Base-by-base conservation (phyloP, 2,329 filamentous ascomycete species). In the Monosporascus sp. region DNA sequence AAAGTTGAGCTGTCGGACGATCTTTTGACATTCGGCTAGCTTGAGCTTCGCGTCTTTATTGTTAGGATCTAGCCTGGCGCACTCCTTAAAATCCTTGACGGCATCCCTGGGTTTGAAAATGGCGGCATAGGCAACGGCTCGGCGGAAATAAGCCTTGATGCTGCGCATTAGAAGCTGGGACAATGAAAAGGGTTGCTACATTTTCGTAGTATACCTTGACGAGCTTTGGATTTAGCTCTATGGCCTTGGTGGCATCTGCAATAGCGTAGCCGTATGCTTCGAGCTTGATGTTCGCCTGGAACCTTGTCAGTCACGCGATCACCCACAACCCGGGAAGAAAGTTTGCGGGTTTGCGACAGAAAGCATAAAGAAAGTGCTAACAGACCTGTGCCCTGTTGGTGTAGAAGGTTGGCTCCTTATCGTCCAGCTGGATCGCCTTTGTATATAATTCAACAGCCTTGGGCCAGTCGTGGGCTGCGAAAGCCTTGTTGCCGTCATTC, bases 221-320 rank as follows among this genome's bases (percentile, higher is more conserved):
- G 69, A 96, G 91, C 66, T 85, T 83, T 17, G 91, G 84, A 67
- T 97, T 90, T 55, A 97, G 77, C 69, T 96, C 91, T 66, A 97
- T 86, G 17, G 94, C 94, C 72, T 90, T 95, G 51, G 88, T 90
- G 34, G 93, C 91, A 74, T 99, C 94, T 50, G 86, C 80, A 64
- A 97, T 88, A 24, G 94, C 92, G 75, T 93, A 96, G 40, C 94
- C 94, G 69, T 92, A 97, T 20, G 93, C 85, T 73, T 99, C 94
- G 40, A 93, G 86, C 76, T 97, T 97, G 72, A 99, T 93, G 70
- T 99, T 82, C 59, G 90, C 90, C 91, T 96, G 52, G 26, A 22
- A 50, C 50, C 24, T 31, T 48, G 68, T 81, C 56, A 80, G 78
- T 77, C 73, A 78, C 71, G 70, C 72, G 72, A 76, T 66, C 67